Evolutionary conservation across 139 green algal genomes (phyloP).

Genomic region (Coccomyxa sp.): DNA sequence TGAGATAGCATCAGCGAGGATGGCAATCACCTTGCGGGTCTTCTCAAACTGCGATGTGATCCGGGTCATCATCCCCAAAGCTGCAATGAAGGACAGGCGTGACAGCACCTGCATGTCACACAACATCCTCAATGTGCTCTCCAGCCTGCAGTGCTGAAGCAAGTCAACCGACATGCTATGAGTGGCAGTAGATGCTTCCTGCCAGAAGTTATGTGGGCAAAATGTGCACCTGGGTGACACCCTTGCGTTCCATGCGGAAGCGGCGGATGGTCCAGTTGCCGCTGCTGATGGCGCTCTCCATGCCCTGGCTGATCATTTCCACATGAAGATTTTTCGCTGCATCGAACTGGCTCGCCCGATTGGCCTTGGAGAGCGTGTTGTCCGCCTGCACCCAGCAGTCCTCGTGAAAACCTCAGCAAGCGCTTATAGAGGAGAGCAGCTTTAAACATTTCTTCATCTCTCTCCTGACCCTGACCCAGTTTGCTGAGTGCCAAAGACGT

Average conservation of each 20-base stretch:
- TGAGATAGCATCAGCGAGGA: neutral
- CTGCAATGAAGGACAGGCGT: slow-evolving; percentile 92
- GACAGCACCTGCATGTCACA: slow-evolving; percentile 78
- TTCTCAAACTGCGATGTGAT: slow-evolving; percentile 99
- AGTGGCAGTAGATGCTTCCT: neutral
- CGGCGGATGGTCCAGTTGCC: slow-evolving; percentile 99
- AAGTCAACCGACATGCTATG: neutral
- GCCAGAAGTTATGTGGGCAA: no score
- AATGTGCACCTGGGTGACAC: slow-evolving; percentile 78
- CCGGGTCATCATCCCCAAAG: slow-evolving; percentile 98
- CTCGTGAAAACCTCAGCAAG: neutral
- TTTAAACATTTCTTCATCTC: neutral
- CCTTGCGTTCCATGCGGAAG: slow-evolving; percentile 98
- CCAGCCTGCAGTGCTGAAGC: neutral
- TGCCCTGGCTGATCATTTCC: slow-evolving; percentile 89
- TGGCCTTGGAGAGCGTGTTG: slow-evolving; percentile 73
- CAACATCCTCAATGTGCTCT: neutral
- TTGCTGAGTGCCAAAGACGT: neutral
- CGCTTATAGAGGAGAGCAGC: no score
- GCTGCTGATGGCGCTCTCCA: slow-evolving; percentile 87
- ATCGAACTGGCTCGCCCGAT: slow-evolving; percentile 84
- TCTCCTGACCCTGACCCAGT: neutral
- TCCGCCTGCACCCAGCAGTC: slow-evolving; percentile 63
- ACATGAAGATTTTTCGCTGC: slow-evolving; percentile 86
- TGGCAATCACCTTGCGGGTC: slow-evolving; percentile 83